Evolutionary conservation across 202 grass and related monocot species (phyloP).

Genomic region (Brachypodium distachyon): DNA sequence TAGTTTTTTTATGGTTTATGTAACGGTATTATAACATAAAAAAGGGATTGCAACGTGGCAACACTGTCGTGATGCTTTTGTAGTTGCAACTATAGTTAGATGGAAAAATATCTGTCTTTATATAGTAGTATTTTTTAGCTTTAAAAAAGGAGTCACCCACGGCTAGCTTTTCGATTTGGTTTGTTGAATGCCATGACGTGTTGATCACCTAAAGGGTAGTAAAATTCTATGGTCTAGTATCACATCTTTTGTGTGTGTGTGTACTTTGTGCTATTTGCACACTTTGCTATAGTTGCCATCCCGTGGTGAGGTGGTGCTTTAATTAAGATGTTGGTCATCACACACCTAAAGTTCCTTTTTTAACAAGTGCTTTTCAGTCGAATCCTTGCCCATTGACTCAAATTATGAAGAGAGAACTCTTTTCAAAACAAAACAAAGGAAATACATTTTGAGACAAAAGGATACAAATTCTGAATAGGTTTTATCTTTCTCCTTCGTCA

Average conservation of each 20-base stretch:
- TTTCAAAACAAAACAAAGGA: not conserved
- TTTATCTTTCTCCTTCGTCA: not conserved
- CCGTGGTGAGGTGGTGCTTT: constrained; percentile 14
- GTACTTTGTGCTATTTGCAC: not conserved
- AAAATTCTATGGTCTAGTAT: not conserved
- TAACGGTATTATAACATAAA: not conserved
- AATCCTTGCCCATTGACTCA: constrained; percentile 15
- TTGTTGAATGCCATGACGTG: not conserved
- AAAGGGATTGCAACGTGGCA: not conserved
- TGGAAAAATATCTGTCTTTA: not conserved
- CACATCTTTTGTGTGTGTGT: not conserved
- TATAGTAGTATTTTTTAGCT: not conserved
- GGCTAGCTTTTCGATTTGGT: not conserved
- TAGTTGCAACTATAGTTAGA: not conserved
- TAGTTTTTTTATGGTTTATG: not conserved
- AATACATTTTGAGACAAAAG: not conserved
- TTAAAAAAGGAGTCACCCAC: not conserved
- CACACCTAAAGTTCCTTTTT: not conserved
- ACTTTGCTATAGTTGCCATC: not conserved
- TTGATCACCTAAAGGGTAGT: constrained; percentile 11
- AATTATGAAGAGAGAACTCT: not conserved
- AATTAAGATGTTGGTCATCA: constrained; percentile 13
- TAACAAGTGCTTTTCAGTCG: not conserved
- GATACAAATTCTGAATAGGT: not conserved
- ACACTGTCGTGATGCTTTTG: no score